Evolutionary conservation across 2,329 filamentous ascomycete species (phyloP).

Genomic region (Verticillium albo-atrum): DNA sequence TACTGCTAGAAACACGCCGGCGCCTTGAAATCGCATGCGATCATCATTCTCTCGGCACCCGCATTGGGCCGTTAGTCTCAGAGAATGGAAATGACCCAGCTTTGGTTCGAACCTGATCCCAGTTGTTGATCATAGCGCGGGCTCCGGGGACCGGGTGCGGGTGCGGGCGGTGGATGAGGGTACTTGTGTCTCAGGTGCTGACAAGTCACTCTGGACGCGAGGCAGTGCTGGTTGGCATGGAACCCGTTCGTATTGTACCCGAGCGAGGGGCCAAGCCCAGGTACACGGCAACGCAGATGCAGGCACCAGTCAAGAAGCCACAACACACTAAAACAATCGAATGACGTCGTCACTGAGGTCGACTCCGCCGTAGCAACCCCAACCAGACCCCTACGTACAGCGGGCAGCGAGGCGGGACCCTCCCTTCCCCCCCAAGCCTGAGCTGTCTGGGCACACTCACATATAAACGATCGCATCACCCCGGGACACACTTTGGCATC

Average conservation of each 20-base stretch:
- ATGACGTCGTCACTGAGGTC: conserved; percentile 13
- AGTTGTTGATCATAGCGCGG: conserved; percentile 1
- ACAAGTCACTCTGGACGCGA: background rate
- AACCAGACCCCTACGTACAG: conserved; percentile 7
- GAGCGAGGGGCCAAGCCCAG: background rate
- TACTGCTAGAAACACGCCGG: background rate
- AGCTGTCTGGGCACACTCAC: background rate
- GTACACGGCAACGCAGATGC: background rate
- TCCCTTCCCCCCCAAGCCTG: background rate
- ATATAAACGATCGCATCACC: conserved; percentile 4
- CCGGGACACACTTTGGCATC: background rate
- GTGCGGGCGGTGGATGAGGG: background rate
- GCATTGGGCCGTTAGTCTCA: conserved; percentile 1
- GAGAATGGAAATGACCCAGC: background rate
- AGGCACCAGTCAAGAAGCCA: conserved; percentile 1
- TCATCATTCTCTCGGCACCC: background rate
- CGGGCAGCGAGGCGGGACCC: background rate
- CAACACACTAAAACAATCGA: conserved; percentile 8
- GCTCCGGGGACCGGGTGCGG: background rate
- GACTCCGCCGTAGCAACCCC: conserved; percentile 1
- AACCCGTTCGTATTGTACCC: background rate
- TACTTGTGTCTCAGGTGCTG: background rate
- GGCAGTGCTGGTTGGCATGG: background rate
- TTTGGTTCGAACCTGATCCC: conserved; percentile 1
- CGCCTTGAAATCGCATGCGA: background rate